phyloP scores from a whole-genome alignment of 306 rosid genomes.

The Cicer chorassanicum region DNA sequence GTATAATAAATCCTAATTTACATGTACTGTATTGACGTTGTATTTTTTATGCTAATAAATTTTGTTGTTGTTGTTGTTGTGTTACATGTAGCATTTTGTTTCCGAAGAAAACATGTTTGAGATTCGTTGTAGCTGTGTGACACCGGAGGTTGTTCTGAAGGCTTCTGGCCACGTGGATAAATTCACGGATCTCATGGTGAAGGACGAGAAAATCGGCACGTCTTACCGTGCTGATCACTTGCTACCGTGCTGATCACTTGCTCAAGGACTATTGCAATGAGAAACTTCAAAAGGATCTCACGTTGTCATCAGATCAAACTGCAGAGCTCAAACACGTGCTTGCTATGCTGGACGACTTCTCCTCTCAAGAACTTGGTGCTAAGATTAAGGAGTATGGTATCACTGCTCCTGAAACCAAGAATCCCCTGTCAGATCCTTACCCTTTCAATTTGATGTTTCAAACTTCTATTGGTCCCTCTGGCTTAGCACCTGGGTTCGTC shows the following conservation, averaged over 20 bases:
- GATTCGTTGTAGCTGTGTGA: constrained; percentile 88
- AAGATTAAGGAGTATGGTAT: constrained; percentile 84
- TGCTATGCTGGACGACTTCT: constrained; percentile 70
- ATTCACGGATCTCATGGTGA: constrained; percentile 95
- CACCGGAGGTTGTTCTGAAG: constrained; percentile 83
- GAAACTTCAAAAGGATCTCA: constrained; percentile 78
- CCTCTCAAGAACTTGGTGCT: constrained; percentile 72
- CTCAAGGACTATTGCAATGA: constrained; percentile 85
- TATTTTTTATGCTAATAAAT: no score
- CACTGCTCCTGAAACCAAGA: constrained; percentile 81
- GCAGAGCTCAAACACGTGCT: constrained; percentile 70
- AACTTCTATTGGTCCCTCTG: constrained; percentile 92
- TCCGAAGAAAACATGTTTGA: constrained; percentile 93
- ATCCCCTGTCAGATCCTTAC: constrained; percentile 82
- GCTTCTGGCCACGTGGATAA: constrained; percentile 94
- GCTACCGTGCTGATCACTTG: constrained; percentile 87
- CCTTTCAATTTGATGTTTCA: constrained; percentile 95
- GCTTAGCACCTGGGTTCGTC: constrained; percentile 77
- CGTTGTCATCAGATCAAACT: constrained; percentile 62
- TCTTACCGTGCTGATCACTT: constrained; percentile 90
- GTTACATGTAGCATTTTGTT: constrained; percentile 72
- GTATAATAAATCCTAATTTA: no score
- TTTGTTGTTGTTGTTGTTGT: background rate
- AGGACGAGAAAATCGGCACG: constrained; percentile 75
- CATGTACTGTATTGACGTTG: no score